These are phyloP conservation scores for Cyberlindnera maritima DNA, from an alignment of 805 yeast genomes.

Conservation along the genomic window DNA sequence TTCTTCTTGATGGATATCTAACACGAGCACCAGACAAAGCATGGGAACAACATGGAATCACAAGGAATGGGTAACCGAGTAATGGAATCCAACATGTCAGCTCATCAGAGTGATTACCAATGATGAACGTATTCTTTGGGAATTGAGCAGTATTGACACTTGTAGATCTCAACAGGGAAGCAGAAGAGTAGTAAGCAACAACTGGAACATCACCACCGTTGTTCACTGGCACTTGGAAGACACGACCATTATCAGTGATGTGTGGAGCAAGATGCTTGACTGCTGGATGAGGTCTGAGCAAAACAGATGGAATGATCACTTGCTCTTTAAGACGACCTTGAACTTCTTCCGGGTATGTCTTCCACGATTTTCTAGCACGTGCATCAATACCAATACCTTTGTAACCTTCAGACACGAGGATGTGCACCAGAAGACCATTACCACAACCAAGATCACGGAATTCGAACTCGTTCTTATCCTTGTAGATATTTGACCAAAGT, in stretches of 20 bases:
- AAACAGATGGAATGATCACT: constrained; percentile 74
- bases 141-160: constrained; percentile 63
- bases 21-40: constrained; percentile 72
- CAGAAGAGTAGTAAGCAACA: constrained; percentile 47
- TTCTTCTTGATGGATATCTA: constrained; percentile 53
- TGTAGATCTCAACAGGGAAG: constrained; percentile 45
- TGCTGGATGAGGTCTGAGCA: constrained; percentile 70
- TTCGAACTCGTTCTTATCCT: constrained; percentile 43
- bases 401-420: constrained; percentile 76
- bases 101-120: constrained; percentile 95
- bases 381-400: constrained; percentile 88
- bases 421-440: constrained; percentile 80
- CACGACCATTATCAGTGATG: constrained; percentile 57
- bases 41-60: constrained; percentile 95
- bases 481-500: constrained; percentile 64
- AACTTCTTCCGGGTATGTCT: constrained; percentile 62
- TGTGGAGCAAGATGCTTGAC: constrained; percentile 51
- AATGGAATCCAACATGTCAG: constrained; percentile 94
- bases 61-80: constrained; percentile 81
- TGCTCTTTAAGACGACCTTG: constrained; percentile 64
- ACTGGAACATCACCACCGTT: constrained; percentile 38
- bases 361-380: constrained; percentile 86
- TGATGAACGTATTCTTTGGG: constrained; percentile 70
- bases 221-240: constrained; percentile 43
- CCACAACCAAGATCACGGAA: constrained; percentile 95